Evolutionary conservation across 2,329 filamentous ascomycete genomes (phyloP).

Genomic region (Stagonosporopsis tanaceti): DNA sequence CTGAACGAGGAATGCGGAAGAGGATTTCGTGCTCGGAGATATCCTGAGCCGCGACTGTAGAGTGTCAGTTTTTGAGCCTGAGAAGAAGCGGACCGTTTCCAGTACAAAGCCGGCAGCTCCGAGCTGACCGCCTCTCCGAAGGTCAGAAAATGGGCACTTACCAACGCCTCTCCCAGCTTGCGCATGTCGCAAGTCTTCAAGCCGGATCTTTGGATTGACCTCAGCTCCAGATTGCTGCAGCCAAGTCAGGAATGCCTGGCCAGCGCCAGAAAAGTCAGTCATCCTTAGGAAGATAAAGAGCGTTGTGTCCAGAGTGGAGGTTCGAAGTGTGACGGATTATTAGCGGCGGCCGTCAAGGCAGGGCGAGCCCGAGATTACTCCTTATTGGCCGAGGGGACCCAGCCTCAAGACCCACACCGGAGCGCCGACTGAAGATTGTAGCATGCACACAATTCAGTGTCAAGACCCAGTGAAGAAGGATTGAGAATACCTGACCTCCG

Average conservation of each 20-base stretch:
- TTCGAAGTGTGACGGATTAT: slow-evolving; percentile 30
- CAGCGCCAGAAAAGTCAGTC: slow-evolving; percentile 53
- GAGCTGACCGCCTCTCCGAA: neutral
- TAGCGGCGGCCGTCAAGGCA: slow-evolving; percentile 23
- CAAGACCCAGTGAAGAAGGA: too few relatives aligned
- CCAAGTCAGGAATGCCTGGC: slow-evolving; percentile 65
- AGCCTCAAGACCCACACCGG: neutral
- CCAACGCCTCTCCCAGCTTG: slow-evolving; percentile 69
- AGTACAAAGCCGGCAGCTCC: neutral
- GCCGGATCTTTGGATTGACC: slow-evolving; percentile 64
- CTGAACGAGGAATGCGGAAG: slow-evolving; percentile 77
- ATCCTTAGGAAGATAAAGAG: slow-evolving; percentile 23
- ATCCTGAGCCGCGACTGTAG: slow-evolving; percentile 71
- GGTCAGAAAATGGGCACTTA: slow-evolving; percentile 52
- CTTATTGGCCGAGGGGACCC: slow-evolving; percentile 27
- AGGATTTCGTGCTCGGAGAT: slow-evolving; percentile 78
- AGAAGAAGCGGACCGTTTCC: neutral
- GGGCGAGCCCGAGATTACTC: slow-evolving; percentile 31
- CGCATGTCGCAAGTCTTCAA: slow-evolving; percentile 64
- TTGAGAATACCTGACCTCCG: neutral
- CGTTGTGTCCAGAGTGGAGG: slow-evolving; percentile 21
- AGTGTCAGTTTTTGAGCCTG: slow-evolving; percentile 19
- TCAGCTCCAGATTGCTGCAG: slow-evolving; percentile 61
- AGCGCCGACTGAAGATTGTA: neutral
- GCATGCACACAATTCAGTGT: neutral